A percentile compares a stretch with the other conserved stretches of the same genome.
Evolutionary conservation across 2,329 filamentous ascomycete species (phyloP).

Genomic region (Ceratocystis albifundus): DNA sequence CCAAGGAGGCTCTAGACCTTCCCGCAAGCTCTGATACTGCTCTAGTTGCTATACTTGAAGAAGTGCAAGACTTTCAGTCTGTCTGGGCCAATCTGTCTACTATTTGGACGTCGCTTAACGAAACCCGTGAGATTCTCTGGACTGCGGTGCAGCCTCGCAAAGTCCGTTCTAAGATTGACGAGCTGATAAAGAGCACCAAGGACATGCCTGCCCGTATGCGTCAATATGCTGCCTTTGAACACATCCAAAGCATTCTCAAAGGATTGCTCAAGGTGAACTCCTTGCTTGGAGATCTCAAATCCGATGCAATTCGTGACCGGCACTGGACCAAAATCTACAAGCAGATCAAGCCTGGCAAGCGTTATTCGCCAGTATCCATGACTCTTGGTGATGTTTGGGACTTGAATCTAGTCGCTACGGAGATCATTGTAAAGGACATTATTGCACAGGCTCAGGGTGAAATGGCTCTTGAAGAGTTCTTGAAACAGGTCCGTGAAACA

Average conservation of each 20-base stretch:
- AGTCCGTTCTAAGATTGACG: constrained; percentile 76
- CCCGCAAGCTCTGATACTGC: constrained; percentile 67
- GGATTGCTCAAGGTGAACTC: constrained; percentile 84
- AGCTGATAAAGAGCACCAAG: constrained; percentile 93
- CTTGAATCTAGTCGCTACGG: constrained; percentile 76
- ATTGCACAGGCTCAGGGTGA: constrained; percentile 94
- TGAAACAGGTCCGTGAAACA: constrained; percentile 89
- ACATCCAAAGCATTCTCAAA: constrained; percentile 83
- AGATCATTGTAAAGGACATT: constrained; percentile 80
- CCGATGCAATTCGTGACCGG: constrained; percentile 87
- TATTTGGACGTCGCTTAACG: constrained; percentile 92
- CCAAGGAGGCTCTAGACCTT: constrained; percentile 91
- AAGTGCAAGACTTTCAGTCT: constrained; percentile 97
- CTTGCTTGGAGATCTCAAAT: constrained; percentile 80
- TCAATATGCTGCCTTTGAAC: constrained; percentile 98
- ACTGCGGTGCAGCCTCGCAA: constrained; percentile 91
- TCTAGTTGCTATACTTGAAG: constrained; percentile 78
- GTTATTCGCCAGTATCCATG: constrained; percentile 88
- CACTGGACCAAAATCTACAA: constrained; percentile 99
- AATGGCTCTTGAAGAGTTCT: constrained; percentile 94
- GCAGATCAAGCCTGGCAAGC: constrained; percentile 77
- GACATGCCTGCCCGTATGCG: constrained; percentile 99
- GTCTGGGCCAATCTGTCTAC: constrained; percentile 94
- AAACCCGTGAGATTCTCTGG: constrained; percentile 86
- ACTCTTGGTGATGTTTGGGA: constrained; percentile 99